phyloP scores from a whole-genome alignment of 1,139 yeast genomes.

The Kodamaea ohmeri region DNA sequence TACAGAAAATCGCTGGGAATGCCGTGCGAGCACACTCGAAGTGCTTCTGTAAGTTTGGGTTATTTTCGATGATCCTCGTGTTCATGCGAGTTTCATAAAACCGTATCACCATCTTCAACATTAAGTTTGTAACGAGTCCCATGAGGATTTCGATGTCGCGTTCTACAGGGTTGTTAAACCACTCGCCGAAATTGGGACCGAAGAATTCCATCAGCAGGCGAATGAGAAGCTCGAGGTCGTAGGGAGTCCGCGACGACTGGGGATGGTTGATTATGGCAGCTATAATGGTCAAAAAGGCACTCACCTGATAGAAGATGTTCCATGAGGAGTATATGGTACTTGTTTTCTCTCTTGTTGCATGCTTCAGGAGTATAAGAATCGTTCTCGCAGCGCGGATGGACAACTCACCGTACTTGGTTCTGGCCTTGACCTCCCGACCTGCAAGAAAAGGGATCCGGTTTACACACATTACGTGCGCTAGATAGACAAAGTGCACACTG shows the following conservation, averaged over 20 bases:
- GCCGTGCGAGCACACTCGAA: constrained; percentile 21
- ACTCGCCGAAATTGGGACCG: no score
- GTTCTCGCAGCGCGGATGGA: constrained; percentile 38
- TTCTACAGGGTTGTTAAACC: no score
- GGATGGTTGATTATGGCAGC: constrained; percentile 36
- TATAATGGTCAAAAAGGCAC: constrained; percentile 33
- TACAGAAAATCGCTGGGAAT: constrained; percentile 27
- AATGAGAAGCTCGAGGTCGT: constrained; percentile 32
- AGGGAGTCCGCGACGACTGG: constrained; percentile 24
- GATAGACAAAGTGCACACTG: constrained; percentile 28
- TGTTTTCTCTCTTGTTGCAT: constrained; percentile 19
- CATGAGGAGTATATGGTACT: constrained; percentile 32
- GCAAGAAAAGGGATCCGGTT: constrained; percentile 33
- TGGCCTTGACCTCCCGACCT: constrained; percentile 10
- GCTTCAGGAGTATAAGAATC: constrained; percentile 26
- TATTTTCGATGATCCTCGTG: constrained; percentile 16
- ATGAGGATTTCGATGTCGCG: constrained; percentile 26
- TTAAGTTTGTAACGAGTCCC: constrained; percentile 22
- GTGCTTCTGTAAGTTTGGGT: constrained; percentile 22
- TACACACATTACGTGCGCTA: constrained; percentile 35
- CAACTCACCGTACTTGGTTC: constrained; percentile 22
- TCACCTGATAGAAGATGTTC: constrained; percentile 33
- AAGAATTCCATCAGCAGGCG: constrained; percentile 28
- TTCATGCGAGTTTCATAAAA: constrained; percentile 24
- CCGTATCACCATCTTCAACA: constrained; percentile 26